Evolutionary conservation across 345 rosid species (phyloP).

Genomic region (Erucastrum elatum): DNA sequence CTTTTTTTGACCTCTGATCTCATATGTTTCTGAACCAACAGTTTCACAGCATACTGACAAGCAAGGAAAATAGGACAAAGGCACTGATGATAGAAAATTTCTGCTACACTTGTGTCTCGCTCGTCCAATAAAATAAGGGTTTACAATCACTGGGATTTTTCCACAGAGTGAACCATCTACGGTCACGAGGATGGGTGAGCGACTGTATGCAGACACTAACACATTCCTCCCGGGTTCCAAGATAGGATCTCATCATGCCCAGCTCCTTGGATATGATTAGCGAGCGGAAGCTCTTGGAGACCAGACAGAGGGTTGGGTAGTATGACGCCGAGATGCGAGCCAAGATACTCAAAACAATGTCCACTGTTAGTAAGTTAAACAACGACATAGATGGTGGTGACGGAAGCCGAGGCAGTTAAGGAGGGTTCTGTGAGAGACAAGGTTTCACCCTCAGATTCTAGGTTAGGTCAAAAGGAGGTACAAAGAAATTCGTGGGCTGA

Average conservation of each 20-base stretch:
- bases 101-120: neutral
- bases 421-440: no score
- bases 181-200: neutral
- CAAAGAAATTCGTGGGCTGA: no score
- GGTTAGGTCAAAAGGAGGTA: no score
- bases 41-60: neutral
- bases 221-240: neutral
- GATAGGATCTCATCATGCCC: neutral
- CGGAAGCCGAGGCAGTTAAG: neutral
- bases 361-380: neutral
- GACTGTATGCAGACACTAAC: neutral
- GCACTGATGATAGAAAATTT: neutral
- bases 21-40: no score
- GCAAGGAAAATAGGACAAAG: neutral
- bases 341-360: neutral
- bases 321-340: neutral
- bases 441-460: no score
- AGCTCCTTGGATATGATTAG: neutral
- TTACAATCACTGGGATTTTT: neutral
- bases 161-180: neutral
- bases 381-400: neutral
- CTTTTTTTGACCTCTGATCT: no score
- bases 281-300: neutral
- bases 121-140: neutral
- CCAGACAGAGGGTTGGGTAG: neutral